phyloP scores from a whole-genome alignment of 2,329 filamentous ascomycete genomes.

The Arthrobotrys entomopaga region DNA sequence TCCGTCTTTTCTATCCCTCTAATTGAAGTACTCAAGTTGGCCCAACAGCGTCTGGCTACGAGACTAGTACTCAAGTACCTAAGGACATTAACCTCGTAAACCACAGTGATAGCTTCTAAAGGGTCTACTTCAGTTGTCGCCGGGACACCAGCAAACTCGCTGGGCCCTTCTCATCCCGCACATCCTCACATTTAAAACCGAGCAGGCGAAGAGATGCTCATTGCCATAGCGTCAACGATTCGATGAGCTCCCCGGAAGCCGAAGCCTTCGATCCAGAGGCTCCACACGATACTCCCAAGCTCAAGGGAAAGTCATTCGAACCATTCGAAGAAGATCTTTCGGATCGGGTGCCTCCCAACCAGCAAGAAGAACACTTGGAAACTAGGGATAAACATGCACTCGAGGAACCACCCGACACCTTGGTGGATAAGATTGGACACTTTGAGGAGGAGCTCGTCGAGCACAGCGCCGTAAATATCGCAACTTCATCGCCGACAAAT shows the following conservation, averaged over 20 bases:
- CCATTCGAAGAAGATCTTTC: constrained; percentile 48
- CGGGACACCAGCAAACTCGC: constrained; percentile 17
- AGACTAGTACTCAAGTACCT: no score
- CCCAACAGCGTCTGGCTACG: no score
- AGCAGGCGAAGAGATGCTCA: constrained; percentile 43
- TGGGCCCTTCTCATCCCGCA: constrained; percentile 21
- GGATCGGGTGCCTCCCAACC: constrained; percentile 19
- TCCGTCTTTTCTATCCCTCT: constrained; percentile 6
- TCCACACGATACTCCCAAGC: constrained; percentile 43
- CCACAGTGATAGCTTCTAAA: constrained; percentile 13
- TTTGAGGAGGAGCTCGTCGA: constrained; percentile 18
- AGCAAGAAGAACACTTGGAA: constrained; percentile 6
- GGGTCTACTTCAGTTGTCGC: constrained; percentile 26
- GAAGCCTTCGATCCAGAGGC: constrained; percentile 55
- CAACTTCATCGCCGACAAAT: constrained; percentile 25
- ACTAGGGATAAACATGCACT: constrained; percentile 14
- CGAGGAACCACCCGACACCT: constrained; percentile 44
- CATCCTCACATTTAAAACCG: not conserved
- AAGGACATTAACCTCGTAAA: constrained; percentile 5
- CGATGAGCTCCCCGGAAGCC: constrained; percentile 55
- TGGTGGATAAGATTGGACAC: constrained; percentile 32
- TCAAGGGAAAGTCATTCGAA: constrained; percentile 52
- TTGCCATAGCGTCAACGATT: constrained; percentile 46
- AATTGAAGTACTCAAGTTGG: constrained; percentile 10
- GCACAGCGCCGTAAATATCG: constrained; percentile 1